Base-by-base conservation (phyloP, 2,329 filamentous ascomycete species). In the Curvularia eragrostidis region DNA sequence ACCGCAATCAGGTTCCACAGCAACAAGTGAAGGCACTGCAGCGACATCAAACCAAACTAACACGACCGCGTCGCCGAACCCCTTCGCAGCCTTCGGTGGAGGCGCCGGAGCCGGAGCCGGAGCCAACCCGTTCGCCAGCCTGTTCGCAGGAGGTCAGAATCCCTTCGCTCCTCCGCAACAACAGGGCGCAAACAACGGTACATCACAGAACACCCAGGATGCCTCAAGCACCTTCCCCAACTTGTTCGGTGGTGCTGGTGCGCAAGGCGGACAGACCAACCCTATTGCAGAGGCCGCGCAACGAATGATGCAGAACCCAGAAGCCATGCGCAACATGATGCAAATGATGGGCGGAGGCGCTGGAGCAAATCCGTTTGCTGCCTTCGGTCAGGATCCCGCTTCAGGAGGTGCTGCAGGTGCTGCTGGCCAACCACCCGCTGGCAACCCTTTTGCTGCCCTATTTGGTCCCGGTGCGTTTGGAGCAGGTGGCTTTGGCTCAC, bases 41-140 rank as follows among this genome's bases (percentile, higher is more conserved):
- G 75, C 77, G 52, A 68, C 71, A 43, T 70, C 76, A 58, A 75
- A 75, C 58, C 77, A 74, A 65, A 74, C 74, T 63, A 61, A 68
- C 62, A 52, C 70, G 49, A 56, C 67, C 52, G 51, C 73, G 69
- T 38, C 75, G 73, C 52, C 64, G 50, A 84, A 85, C 63, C 82
- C 82, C 1, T 81, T 87, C 59, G 80, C 74, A 55, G 77, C 67
- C 74, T 65, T 75, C 52, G 76, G 79, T 48, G 74, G 78, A 48
- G 70, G 65, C 18, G 68, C 66, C 18, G 75, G 69, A 39, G 54
- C 54, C 23, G 55, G 55, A 41, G 54, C 54, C 13, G 55, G 55
- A 12, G 55, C 51, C 32, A 89, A 88, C 64, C 87, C 87, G 2
- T 89, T 89, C 66, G 85, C 85, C 24, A 81, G 82, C 48, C 78